These are phyloP conservation scores for Komagataella kurtzmanii DNA, from an alignment of 805 yeast genomes.

Conservation along the genomic window DNA sequence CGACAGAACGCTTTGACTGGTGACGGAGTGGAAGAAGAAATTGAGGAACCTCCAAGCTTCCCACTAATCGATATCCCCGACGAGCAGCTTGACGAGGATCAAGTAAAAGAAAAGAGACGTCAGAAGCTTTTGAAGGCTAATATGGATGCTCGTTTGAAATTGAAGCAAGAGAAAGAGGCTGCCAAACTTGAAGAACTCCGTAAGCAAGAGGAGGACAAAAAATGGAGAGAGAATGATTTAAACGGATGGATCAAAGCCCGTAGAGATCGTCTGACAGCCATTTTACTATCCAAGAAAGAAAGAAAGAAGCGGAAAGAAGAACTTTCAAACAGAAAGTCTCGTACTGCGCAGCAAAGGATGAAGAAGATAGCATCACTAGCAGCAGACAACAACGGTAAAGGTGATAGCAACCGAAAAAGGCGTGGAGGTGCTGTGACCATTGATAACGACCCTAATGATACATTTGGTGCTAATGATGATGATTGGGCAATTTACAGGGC, in stretches of 20 bases:
- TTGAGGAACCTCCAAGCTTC: slow-evolving; percentile 38
- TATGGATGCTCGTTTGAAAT: slow-evolving; percentile 76
- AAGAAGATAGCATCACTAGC: slow-evolving; percentile 82
- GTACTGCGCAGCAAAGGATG: slow-evolving; percentile 88
- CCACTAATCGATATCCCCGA: slow-evolving; percentile 79
- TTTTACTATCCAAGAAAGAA: slow-evolving; percentile 55
- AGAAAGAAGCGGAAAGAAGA: slow-evolving; percentile 61
- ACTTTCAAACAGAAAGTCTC: slow-evolving; percentile 76
- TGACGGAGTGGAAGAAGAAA: slow-evolving; percentile 46
- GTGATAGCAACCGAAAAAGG: slow-evolving; percentile 29
- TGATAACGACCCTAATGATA: slow-evolving; percentile 86
- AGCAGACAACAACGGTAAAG: slow-evolving; percentile 34
- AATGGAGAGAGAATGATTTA: slow-evolving; percentile 67
- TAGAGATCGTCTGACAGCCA: slow-evolving; percentile 39
- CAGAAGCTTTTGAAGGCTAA: slow-evolving; percentile 78
- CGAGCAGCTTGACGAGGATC: slow-evolving; percentile 66
- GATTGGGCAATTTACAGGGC: slow-evolving; percentile 91
- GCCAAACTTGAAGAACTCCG: slow-evolving; percentile 49
- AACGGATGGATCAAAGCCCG: slow-evolving; percentile 71
- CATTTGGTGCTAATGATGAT: slow-evolving; percentile 89
- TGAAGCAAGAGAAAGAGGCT: slow-evolving; percentile 62
- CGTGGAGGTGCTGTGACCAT: slow-evolving; percentile 46
- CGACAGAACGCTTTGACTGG: slow-evolving; percentile 17
- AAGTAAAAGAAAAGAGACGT: slow-evolving; percentile 73
- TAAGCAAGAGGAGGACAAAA: slow-evolving; percentile 49